Conservation (phyloP, 371 early-diverging fungal species). For the Saksenaea oblongispora region DNA sequence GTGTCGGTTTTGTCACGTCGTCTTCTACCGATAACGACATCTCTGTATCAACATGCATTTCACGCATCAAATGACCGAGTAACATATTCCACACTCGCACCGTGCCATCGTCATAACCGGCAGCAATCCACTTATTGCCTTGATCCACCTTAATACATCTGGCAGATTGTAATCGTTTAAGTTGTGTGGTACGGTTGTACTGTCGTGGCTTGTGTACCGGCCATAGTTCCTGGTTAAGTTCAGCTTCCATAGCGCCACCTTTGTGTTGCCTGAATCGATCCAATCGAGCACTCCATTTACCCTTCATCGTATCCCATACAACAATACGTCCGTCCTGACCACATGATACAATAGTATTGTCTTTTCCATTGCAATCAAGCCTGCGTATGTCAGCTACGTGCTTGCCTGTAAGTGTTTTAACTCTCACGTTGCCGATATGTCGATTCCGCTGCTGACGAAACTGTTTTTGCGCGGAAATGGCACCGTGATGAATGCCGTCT, state of each 20-base stretch:
- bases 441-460: constrained; percentile 25
- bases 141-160: constrained; percentile 32
- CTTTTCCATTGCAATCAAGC: constrained; percentile 19
- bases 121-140: constrained; percentile 29
- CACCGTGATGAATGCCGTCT: constrained; percentile 39
- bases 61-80: constrained; percentile 20
- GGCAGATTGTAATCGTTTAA: constrained; percentile 11
- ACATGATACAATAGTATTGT: constrained; percentile 25
- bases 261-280: constrained; percentile 21
- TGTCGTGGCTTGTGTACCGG: neutral
- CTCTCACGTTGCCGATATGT: constrained; percentile 20
- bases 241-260: constrained; percentile 16
- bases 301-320: constrained; percentile 29
- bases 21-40: constrained; percentile 14
- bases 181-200: neutral
- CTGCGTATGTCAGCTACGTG: constrained; percentile 33
- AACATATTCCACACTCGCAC: constrained; percentile 35
- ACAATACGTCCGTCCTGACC: constrained; percentile 38
- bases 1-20: neutral
- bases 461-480: constrained; percentile 36
- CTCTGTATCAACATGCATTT: constrained; percentile 18
- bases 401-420: constrained; percentile 35
- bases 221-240: constrained; percentile 24
- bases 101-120: constrained; percentile 38
- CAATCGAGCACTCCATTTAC: constrained; percentile 34